Base-by-base conservation (phyloP, 441 rosid species). In the Gossypium lobatum region DNA sequence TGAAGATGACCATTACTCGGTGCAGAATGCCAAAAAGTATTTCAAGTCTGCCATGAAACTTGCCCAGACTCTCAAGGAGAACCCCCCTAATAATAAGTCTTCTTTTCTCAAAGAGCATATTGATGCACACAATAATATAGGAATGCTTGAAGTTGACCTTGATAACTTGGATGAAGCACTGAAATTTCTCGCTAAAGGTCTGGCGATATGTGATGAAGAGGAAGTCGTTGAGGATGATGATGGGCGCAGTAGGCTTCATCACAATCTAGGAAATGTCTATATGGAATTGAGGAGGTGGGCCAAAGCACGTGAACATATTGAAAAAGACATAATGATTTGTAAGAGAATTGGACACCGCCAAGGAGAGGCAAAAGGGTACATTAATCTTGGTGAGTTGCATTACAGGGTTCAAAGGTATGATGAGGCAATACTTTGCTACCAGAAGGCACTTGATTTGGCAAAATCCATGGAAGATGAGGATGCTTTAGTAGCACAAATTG, bases 351-450 rank as follows among this genome's bases (percentile, higher is more conserved):
- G 79, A 68, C 98, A 93, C 72, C 16, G 78, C 69, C 93, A 92
- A 81, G 99, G 98, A 70, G 97, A 93, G 86, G 97, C 98, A 59
- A 96, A 96, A 77, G 99, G 97, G 62, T 93, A 88, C 65, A 87
- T 96, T 70, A 96, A 93, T 85, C 99, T 96, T 20, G 99, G 97
- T 46, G 97, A 93, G 75, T 73, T 91, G 82, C 91, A 91, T 71
- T 82, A 88, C 71, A 91, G 83, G 80, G 85, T 81, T 66, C 95
- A 93, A 71, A 89, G 85, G 83, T 93, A 93, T 62, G 90, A 92
- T 9, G 86, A 92, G 16, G 99, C 97, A 18, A 79, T 83, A 62
- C 77, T 65, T 69, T 93, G 97, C 85, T 96, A 93, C 79, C 82
- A 87, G 64, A 96, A 83, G 76, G 97, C 98, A 11, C 86, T 85